Base-by-base conservation (phyloP, 1,284 basidiomycete genomes). In the Pseudozyma hubeiensis region DNA sequence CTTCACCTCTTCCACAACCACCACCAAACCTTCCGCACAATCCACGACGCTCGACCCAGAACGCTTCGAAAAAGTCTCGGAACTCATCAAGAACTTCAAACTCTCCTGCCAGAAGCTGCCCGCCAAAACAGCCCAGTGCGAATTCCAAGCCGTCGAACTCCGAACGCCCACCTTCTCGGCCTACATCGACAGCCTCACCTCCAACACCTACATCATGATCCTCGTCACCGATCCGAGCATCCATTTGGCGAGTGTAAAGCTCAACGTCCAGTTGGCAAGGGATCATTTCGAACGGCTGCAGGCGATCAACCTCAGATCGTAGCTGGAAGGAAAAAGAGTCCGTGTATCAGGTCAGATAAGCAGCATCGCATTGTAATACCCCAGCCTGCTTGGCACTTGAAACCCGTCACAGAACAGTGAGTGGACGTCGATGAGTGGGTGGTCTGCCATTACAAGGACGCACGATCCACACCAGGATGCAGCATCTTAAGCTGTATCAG, bases 11-110 rank as follows among this genome's bases (percentile, higher is more conserved):
- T 40, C 43, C 5, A 19, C 52, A 7, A 8, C 50, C 29, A 34
- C 56, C 13, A 13, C 54, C 17, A 40, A 55, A 19, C 24, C 59
- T 9, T 19, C 62, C 1, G 16, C 45, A 8, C 30, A 24, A 24
- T 5, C n/a, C 6, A 49, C 43, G 4, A 24, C n/a, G 46, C 87
- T 94, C 67, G 89, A 92, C 75, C 87, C 90, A 9, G 92, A 93
- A 75, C 89, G 96, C 37, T 98, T 97, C 84, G 96, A 98, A 86
- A 92, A 94, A 70, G 95, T 96, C 31, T 94, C 92, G 7, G 94
- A 97, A 84, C 89, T 97, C 64, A 91, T 98, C 86, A 98, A 98
- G 86, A 90, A 91, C 4, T 97, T 98, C 87, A 94, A 97, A 81
- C 90, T 93, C 77, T 91, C 92, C 13, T 97, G 94, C 85, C 51